Evolutionary conservation across 2,329 filamentous ascomycete genomes (phyloP).

Genomic region (Zasmidium citrigriseum): DNA sequence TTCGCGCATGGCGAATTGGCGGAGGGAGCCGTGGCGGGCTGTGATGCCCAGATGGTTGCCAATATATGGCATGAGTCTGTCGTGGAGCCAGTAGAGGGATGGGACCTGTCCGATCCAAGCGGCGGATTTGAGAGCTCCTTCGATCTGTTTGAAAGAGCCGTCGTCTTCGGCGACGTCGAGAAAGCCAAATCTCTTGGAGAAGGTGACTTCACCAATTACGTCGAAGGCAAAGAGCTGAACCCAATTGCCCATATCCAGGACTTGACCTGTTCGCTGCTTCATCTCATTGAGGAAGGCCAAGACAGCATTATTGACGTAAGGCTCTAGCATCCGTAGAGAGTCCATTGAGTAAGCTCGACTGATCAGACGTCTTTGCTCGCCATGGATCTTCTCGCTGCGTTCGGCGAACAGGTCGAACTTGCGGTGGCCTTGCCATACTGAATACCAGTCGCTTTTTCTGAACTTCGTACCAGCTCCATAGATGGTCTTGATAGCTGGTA

Average conservation of each 20-base stretch:
- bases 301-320: conserved; percentile 42
- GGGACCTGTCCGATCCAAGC: conserved; percentile 44
- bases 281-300: conserved; percentile 38
- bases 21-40: conserved; percentile 38
- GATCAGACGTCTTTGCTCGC: conserved; percentile 36
- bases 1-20: conserved; percentile 35
- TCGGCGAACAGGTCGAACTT: conserved; percentile 45
- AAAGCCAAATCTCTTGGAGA: conserved; percentile 40
- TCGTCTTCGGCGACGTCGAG: conserved; percentile 38
- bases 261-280: conserved; percentile 24
- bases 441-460: conserved; percentile 45
- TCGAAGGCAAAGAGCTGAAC: conserved; percentile 46
- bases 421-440: conserved; percentile 41
- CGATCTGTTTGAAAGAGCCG: conserved; percentile 36
- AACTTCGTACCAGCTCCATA: conserved; percentile 44
- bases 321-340: conserved; percentile 27
- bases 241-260: conserved; percentile 41
- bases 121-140: conserved; percentile 35
- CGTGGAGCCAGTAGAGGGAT: conserved; percentile 38
- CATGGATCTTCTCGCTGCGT: conserved; percentile 39
- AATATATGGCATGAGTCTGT: conserved; percentile 37
- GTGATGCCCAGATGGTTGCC: conserved; percentile 40
- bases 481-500: conserved; percentile 33
- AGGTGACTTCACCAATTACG: conserved; percentile 45
- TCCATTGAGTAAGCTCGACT: conserved; percentile 41